phyloP scores from a whole-genome alignment of 805 yeast species.

The Candida berthetii region DNA sequence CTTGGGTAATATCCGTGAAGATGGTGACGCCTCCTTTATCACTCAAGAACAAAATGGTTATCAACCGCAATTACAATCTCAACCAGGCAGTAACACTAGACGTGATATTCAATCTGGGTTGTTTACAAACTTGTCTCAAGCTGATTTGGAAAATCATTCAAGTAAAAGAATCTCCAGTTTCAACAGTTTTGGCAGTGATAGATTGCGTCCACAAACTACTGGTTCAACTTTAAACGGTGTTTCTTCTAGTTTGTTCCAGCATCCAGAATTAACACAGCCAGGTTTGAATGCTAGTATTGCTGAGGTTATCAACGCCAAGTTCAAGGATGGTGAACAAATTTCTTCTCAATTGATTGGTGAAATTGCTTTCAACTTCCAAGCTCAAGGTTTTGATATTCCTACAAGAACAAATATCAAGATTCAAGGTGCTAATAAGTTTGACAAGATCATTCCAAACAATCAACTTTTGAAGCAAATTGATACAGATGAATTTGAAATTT shows the following conservation, averaged over 20 bases:
- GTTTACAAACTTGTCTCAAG: conserved; percentile 36
- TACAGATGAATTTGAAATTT: conserved; percentile 33
- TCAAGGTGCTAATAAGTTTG: conserved; percentile 32
- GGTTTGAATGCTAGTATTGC: conserved; percentile 81
- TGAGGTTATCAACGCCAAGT: conserved; percentile 75
- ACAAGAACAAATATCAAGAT: conserved; percentile 36
- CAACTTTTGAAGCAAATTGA: conserved; percentile 46
- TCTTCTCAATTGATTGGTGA: conserved; percentile 76
- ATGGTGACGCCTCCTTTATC: conserved; percentile 16
- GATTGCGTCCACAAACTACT: conserved; percentile 35
- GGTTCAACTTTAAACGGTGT: conserved; percentile 30
- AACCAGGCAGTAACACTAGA: conserved; percentile 12
- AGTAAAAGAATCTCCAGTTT: conserved; percentile 19
- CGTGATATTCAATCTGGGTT: conserved; percentile 39
- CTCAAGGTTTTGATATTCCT: conserved; percentile 28
- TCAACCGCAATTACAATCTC: conserved; percentile 8
- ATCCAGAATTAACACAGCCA: conserved; percentile 42
- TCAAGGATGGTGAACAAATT: conserved; percentile 57
- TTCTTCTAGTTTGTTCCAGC: conserved; percentile 34
- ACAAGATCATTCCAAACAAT: conserved; percentile 45
- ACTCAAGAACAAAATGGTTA: conserved; percentile 6
- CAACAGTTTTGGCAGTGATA: conserved; percentile 21
- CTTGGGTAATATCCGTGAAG: conserved; percentile 24
- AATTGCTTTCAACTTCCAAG: conserved; percentile 68
- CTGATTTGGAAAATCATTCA: conserved; percentile 22